Percentiles rank a stretch among this genome's conserved stretches.
Conservation (phyloP, 176 grass and related monocot genomes). For the Tuctoria greenei region DNA sequence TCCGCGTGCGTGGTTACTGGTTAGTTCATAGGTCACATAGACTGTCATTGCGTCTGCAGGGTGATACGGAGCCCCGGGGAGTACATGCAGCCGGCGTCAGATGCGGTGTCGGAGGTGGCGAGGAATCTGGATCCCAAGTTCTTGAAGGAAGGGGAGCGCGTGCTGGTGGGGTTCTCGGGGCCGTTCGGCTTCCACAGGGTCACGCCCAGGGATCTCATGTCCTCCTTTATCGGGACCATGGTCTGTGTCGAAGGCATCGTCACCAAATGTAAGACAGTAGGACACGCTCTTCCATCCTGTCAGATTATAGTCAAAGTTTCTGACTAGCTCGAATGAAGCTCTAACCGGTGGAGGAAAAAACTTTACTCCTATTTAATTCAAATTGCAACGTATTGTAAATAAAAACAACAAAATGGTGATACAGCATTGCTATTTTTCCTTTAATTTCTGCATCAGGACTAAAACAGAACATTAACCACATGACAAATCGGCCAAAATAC, state of each 20-base stretch:
- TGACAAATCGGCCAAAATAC: neutral
- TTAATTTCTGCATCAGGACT: neutral
- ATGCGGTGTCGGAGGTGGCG: conserved; percentile 82
- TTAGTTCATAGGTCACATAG: conserved; percentile 4
- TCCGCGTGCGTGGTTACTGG: neutral
- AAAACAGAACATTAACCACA: neutral
- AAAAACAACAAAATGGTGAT: neutral
- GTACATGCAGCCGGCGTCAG: conserved; percentile 85
- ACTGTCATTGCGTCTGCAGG: conserved; percentile 36
- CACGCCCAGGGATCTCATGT: conserved; percentile 97
- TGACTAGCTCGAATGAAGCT: neutral
- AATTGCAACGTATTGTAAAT: neutral
- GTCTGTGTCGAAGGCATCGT: conserved; percentile 97
- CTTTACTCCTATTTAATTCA: neutral
- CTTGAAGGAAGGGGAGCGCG: conserved; percentile 79
- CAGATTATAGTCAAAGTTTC: neutral
- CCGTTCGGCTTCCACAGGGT: conserved; percentile 95
- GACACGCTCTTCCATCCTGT: neutral
- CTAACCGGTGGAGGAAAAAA: neutral
- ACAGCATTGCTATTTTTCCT: neutral
- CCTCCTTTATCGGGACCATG: conserved; percentile 94
- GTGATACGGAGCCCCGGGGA: conserved; percentile 81
- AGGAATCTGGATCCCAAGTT: conserved; percentile 74
- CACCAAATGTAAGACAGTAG: conserved; percentile 74
- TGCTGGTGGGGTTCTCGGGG: conserved; percentile 83